These are phyloP conservation scores for Reticulascus tulasneorum DNA, from an alignment of 2,329 filamentous ascomycete species.

Conservation along the genomic window DNA sequence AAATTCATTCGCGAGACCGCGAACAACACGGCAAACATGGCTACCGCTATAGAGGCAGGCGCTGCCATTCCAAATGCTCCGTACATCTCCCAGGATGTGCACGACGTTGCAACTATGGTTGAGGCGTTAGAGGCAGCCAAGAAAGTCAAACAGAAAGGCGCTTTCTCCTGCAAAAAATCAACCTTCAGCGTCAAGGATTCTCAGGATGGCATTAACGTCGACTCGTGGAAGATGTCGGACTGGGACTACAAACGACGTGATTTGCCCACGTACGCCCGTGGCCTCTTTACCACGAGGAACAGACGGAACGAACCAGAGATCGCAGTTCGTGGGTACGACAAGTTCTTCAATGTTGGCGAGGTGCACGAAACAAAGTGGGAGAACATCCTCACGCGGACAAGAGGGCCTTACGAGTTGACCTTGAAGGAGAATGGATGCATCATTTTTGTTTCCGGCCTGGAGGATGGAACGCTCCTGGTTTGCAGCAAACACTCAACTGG, in stretches of 20 bases:
- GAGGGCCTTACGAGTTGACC: conserved; percentile 89
- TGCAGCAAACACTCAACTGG: conserved; percentile 99
- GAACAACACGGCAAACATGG: conserved; percentile 5
- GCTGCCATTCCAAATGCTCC: conserved; percentile 45
- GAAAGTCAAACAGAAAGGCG: conserved; percentile 47
- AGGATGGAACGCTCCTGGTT: conserved; percentile 86
- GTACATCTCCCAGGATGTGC: conserved; percentile 64
- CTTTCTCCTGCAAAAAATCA: conserved; percentile 75
- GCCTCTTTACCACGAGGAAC: conserved; percentile 81
- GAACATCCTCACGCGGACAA: conserved; percentile 70
- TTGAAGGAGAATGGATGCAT: conserved; percentile 99
- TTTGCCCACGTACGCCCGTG: conserved; percentile 87
- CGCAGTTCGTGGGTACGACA: conserved; percentile 88
- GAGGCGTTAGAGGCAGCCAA: conserved; percentile 57
- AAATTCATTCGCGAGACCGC: no score
- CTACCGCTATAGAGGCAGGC: conserved; percentile 5
- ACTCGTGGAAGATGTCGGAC: conserved; percentile 91
- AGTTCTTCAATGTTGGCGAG: conserved; percentile 95
- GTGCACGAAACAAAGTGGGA: conserved; percentile 77
- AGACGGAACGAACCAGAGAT: conserved; percentile 69
- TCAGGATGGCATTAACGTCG: conserved; percentile 62
- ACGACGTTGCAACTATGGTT: conserved; percentile 64
- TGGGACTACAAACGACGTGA: conserved; percentile 90
- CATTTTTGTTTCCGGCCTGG: conserved; percentile 90
- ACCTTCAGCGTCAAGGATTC: conserved; percentile 66